Evolutionary conservation across 305 asterid genomes (phyloP), one percentile per base, ranked within the genome.

Genomic region (Nicotiana rustica): DNA sequence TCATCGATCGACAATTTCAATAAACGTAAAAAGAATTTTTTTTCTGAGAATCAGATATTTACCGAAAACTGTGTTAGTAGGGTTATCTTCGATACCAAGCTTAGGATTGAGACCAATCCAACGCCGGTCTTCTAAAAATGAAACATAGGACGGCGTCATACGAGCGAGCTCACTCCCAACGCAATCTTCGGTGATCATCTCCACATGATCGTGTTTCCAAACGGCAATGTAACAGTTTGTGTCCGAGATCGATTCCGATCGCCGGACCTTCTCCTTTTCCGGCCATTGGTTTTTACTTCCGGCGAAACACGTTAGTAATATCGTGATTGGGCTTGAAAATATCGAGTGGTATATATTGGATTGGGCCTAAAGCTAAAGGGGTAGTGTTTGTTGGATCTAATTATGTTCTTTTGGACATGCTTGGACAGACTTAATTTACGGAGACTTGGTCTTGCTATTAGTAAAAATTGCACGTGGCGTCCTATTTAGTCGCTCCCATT

Each of bases 41-140:
- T 25, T 25, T 25, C 0, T 25, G 35, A 41, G 17, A 69, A 9
- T 5, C 10, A 36, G 44, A 33, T 36, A 55, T 17, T 82, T 61
- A 83, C 85, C 82, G 19, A 56, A 83, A 67, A 83, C 35, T 5
- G 79, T 77, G 61, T 83, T 83, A 6, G 29, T 17, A 6, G 73
- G 79, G 21, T 83, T 83, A 41, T 6, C 36, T 13, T 70, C 68
- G n/a, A 33, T 70, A 78, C 67, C 82, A 35, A 66, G 66, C 69
- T 64, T 4, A 71, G 85, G 64, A 29, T 71, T 33, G 29, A 77
- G 82, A 35, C 85, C 82, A 25, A 77, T 55, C 69, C 78, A 55
- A 66, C 82, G 79, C 3, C 19, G 13, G 6, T 55, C 15, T 17
- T 61, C 70, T 3, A 19, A 19, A 36, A 78, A 78, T 14, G 82